Percentiles rank a stretch among this genome's conserved stretches.
These are phyloP conservation scores for Pythium periplocum DNA, from an alignment of 352 stramenopile genomes.

Conservation along the genomic window DNA sequence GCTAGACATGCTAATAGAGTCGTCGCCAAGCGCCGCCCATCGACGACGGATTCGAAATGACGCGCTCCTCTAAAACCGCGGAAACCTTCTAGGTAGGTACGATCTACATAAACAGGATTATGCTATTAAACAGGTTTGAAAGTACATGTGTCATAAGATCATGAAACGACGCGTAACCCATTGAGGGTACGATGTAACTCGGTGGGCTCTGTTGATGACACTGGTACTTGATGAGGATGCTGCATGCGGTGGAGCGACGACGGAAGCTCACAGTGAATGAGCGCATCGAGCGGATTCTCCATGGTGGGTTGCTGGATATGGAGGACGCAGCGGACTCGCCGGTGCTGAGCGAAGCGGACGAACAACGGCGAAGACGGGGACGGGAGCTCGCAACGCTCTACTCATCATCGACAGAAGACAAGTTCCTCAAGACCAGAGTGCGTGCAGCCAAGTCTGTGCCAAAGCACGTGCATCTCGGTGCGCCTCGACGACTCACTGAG, in stretches of 20 bases:
- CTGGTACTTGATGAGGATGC: too few species aligned
- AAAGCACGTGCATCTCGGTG: slow-evolving; percentile 12
- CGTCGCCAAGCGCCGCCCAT: too few species aligned
- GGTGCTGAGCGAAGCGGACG: slow-evolving; percentile 21
- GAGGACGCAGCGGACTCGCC: slow-evolving; percentile 25
- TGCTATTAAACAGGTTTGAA: too few species aligned
- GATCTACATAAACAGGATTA: too few species aligned
- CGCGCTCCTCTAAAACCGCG: too few species aligned
- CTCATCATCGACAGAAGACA: slow-evolving; percentile 34
- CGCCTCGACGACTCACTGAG: slow-evolving; percentile 2
- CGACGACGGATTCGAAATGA: too few species aligned
- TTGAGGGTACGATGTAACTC: too few species aligned
- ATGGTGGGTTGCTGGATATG: slow-evolving; percentile 29
- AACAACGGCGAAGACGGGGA: slow-evolving; percentile 25
- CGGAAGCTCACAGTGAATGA: slow-evolving; percentile 72
- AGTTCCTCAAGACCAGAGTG: slow-evolving; percentile 24
- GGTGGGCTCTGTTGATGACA: too few species aligned
- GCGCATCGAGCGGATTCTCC: slow-evolving; percentile 51
- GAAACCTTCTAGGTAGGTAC: too few species aligned
- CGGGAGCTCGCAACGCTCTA: slow-evolving; percentile 40
- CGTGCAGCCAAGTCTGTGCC: slow-evolving; percentile 15
- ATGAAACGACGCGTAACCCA: too few species aligned
- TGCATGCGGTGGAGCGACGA: not conserved
- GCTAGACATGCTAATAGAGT: too few species aligned
- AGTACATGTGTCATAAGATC: too few species aligned